Percentiles rank a stretch among this genome's conserved stretches.
Evolutionary conservation across 345 rosid species (phyloP).

Genomic region (Anacardium occidentale): DNA sequence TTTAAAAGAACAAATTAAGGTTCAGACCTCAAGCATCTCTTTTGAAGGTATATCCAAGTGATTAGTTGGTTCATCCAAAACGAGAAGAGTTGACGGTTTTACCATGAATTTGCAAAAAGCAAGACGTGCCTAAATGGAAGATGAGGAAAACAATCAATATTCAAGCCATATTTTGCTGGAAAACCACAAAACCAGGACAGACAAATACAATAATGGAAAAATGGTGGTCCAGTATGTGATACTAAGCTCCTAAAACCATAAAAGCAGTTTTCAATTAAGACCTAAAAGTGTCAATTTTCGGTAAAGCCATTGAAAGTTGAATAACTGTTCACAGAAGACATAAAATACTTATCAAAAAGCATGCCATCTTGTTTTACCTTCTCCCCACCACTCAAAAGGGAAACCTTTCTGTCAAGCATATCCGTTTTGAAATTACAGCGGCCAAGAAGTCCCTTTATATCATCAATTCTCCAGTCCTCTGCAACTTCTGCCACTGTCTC

Average conservation of each 20-base stretch:
- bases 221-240: neutral
- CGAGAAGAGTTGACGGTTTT: conserved; percentile 75
- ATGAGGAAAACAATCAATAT: conserved; percentile 9
- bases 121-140: conserved; percentile 71
- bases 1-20: neutral
- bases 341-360: neutral
- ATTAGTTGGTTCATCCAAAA: conserved; percentile 94
- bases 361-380: conserved; percentile 41
- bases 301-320: conserved; percentile 5
- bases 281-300: neutral
- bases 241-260: neutral
- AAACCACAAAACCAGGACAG: neutral
- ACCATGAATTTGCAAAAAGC: conserved; percentile 99
- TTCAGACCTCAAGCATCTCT: conserved; percentile 96
- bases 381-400: conserved; percentile 94
- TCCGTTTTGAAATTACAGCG: conserved; percentile 96
- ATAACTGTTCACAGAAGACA: neutral
- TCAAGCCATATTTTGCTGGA: neutral
- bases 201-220: too few species aligned
- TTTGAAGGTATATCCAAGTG: conserved; percentile 96
- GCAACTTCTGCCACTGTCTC: conserved; percentile 88
- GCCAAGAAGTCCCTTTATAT: conserved; percentile 93
- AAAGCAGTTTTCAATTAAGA: conserved; percentile 3
- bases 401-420: conserved; percentile 92
- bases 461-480: conserved; percentile 92